Evolutionary conservation across 148 eudicot species (phyloP).

Genomic region (Talinum fruticosum): DNA sequence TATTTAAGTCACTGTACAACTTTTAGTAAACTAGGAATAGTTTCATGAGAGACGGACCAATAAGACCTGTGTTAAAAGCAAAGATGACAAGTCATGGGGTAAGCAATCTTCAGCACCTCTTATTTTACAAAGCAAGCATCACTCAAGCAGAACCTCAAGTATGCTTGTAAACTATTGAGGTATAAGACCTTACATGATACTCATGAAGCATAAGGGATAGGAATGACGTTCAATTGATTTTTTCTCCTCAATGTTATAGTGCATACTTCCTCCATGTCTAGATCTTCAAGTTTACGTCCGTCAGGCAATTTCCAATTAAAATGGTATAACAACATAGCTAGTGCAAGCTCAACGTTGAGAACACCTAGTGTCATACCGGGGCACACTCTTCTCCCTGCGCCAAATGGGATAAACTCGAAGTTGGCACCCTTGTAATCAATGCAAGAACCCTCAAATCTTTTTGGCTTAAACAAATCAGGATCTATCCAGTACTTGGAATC

Average conservation of each 20-base stretch:
- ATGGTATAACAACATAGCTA: conserved; percentile 29
- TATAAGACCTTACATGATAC: too few relatives aligned
- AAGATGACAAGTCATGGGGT: too few relatives aligned
- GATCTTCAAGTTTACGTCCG: conserved; percentile 5
- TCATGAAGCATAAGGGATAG: background rate
- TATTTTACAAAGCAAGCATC: too few relatives aligned
- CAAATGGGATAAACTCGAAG: conserved; percentile 34
- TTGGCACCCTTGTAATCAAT: conserved; percentile 26
- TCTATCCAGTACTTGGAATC: conserved; percentile 30
- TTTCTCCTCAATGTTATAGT: conserved; percentile 8
- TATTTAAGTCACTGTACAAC: too few relatives aligned
- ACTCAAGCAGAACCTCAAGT: too few relatives aligned
- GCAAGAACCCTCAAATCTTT: conserved; percentile 27
- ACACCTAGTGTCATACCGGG: conserved; percentile 30
- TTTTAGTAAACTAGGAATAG: too few relatives aligned
- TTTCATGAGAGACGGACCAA: too few relatives aligned
- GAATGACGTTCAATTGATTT: conserved; percentile 12
- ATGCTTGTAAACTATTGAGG: too few relatives aligned
- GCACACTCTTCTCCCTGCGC: conserved; percentile 32
- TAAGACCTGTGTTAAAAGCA: too few relatives aligned
- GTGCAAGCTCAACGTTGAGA: conserved; percentile 17
- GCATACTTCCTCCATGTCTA: conserved; percentile 29
- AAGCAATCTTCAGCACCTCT: too few relatives aligned
- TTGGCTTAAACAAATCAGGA: conserved; percentile 24
- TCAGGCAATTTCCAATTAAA: conserved; percentile 17